These are phyloP conservation scores for Alternaria ethzedia DNA, from an alignment of 2,329 filamentous ascomycete genomes.

Conservation along the genomic window DNA sequence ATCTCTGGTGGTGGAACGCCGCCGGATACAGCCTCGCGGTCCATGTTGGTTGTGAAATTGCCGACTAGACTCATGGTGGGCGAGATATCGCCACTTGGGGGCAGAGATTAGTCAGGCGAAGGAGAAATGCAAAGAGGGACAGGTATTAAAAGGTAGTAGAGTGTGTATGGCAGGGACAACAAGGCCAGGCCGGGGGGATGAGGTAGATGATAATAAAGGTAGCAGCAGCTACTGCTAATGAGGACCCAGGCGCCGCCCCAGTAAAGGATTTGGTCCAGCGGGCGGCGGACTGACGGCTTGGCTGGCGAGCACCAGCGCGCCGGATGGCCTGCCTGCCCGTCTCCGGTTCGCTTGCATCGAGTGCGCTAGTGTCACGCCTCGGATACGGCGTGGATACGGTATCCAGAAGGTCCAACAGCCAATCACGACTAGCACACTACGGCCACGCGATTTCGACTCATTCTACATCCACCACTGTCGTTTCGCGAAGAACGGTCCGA, in stretches of 20 bases:
- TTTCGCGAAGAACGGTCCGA: background rate
- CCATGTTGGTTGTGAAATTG: conserved; percentile 53
- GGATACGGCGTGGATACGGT: conserved; percentile 7
- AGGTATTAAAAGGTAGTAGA: conserved; percentile 24
- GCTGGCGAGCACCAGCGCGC: conserved; percentile 3
- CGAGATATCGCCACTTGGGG: conserved; percentile 17
- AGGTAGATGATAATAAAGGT: conserved; percentile 25
- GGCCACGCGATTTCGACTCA: background rate
- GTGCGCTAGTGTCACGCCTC: background rate
- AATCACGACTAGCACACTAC: background rate
- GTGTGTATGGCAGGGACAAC: conserved; percentile 5
- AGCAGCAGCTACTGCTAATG: conserved; percentile 25
- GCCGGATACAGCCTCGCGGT: conserved; percentile 46
- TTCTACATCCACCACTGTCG: background rate
- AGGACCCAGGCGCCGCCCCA: conserved; percentile 17
- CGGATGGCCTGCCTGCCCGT: too few species aligned
- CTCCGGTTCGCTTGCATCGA: background rate
- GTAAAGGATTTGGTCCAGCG: conserved; percentile 22
- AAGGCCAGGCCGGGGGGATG: conserved; percentile 11
- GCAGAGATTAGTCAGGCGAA: conserved; percentile 1
- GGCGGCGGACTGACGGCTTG: conserved; percentile 24
- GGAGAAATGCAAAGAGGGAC: conserved; percentile 1
- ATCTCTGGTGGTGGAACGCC: conserved; percentile 45
- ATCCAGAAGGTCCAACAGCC: background rate
- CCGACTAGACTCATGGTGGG: conserved; percentile 52